Evolutionary conservation across 768 basidiomycete species (phyloP).

Genomic region (Phaeolepiota aurea): DNA sequence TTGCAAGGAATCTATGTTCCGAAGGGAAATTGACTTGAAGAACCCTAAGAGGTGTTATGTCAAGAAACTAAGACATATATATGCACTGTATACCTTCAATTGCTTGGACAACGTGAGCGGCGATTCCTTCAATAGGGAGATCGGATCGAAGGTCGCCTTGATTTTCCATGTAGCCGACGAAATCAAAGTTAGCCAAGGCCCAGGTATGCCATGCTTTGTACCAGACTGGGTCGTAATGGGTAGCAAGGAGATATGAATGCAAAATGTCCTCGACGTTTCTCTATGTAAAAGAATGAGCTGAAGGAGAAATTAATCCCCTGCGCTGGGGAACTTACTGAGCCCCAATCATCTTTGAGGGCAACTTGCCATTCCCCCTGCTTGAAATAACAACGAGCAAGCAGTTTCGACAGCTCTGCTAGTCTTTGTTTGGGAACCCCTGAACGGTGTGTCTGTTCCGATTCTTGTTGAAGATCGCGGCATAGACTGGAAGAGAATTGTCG

Average conservation of each 20-base stretch:
- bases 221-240: conserved; percentile 91
- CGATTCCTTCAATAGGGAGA: conserved; percentile 53
- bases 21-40: conserved; percentile 89
- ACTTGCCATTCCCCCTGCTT: conserved; percentile 95
- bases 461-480: conserved; percentile 63
- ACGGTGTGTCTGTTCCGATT: conserved; percentile 42
- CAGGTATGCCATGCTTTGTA: conserved; percentile 99
- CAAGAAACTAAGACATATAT: background rate
- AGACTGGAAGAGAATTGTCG: conserved; percentile 76
- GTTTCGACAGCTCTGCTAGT: conserved; percentile 59
- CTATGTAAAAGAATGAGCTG: conserved; percentile 31
- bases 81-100: conserved; percentile 58
- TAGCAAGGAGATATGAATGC: conserved; percentile 77
- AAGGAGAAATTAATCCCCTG: background rate
- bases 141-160: conserved; percentile 52
- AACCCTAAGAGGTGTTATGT: conserved; percentile 48
- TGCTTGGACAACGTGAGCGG: conserved; percentile 83
- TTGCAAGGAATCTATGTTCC: conserved; percentile 86
- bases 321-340: conserved; percentile 43
- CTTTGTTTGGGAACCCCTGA: conserved; percentile 49
- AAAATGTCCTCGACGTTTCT: conserved; percentile 77
- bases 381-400: conserved; percentile 95
- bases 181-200: conserved; percentile 95
- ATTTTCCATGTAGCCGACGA: conserved; percentile 73
- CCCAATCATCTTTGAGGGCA: conserved; percentile 74